Evolutionary conservation across 2,329 filamentous ascomycete species (phyloP).

Genomic region (Pleomassaria siparia): DNA sequence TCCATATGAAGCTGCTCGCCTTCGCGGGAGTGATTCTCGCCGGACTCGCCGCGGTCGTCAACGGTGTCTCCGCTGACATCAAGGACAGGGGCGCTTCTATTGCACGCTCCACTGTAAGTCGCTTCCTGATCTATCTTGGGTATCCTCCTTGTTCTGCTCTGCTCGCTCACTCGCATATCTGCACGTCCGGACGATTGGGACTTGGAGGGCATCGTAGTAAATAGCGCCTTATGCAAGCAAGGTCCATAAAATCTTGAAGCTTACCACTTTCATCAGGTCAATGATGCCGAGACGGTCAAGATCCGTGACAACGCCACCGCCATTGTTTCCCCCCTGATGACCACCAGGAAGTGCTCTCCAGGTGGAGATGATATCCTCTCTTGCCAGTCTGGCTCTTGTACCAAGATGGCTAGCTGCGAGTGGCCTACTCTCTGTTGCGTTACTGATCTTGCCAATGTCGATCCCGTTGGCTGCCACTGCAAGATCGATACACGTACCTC

Average conservation of each 20-base stretch:
- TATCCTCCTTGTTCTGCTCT: not conserved
- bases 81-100: not conserved
- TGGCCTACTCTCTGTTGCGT: not conserved
- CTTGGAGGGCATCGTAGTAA: too few species aligned
- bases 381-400: not conserved
- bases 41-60: constrained; percentile 5
- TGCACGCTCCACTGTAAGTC: not conserved
- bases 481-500: not conserved
- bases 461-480: not conserved
- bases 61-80: not conserved
- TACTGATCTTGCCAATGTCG: not conserved
- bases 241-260: not conserved
- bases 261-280: not conserved
- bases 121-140: not conserved
- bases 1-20: constrained; percentile 11
- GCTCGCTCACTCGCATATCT: not conserved
- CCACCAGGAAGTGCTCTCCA: not conserved
- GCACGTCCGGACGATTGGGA: not conserved
- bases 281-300: not conserved
- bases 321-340: not conserved
- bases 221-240: too few species aligned
- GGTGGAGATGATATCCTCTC: not conserved
- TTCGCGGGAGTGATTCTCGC: constrained; percentile 4
- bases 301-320: not conserved
- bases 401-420: not conserved